Base-by-base conservation (phyloP, 164 flowering plant species). In the Macadamia tetraphylla region DNA sequence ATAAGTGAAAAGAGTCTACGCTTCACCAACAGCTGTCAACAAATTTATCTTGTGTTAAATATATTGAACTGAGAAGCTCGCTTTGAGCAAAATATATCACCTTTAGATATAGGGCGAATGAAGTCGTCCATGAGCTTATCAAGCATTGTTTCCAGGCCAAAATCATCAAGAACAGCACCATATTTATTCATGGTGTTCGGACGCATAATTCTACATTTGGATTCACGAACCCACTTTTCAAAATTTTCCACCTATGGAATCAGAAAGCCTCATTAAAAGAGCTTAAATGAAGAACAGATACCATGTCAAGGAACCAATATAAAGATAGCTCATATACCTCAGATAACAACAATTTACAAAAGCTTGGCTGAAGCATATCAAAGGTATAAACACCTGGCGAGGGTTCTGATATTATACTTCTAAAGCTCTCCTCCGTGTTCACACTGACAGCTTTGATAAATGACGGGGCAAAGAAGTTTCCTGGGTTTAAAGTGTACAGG, bases 81-180 rank as follows among this genome's bases (percentile, higher is more conserved):
- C 18, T 43, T 35, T 18, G 9, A 48, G 63, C 15, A 29, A 56
- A 65, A 63, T 29, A 9, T 43, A 64, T 59, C 78, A 91, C 98
- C 91, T 83, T 61, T 83, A 42, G 97, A 81, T 23, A 94, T 76
- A 40, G 97, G 97, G 49, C 91, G 87, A 71, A 94, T 69, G 55
- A 80, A 91, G 62, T 85, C 91, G 62, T 83, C 87, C 90, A 89
- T 83, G 70, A 94, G 78, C 76, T 87, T 87, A 61, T 86, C 83
- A 75, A 94, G 97, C 97, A 92, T 90, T 68, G 82, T 70, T 74
- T 89, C 94, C 66, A 94, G 71, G 49, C 98, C 98, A 84, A 94
- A 94, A 80, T 94, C 98, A 82, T 94, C 98, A 75, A 94, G 96
- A 77, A 94, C 97, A 63, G 86, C 94, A 63, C 98, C 98, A 78